Evolutionary conservation across 495 filamentous ascomycete species (phyloP).

Genomic region (Aeminium ludgeri): DNA sequence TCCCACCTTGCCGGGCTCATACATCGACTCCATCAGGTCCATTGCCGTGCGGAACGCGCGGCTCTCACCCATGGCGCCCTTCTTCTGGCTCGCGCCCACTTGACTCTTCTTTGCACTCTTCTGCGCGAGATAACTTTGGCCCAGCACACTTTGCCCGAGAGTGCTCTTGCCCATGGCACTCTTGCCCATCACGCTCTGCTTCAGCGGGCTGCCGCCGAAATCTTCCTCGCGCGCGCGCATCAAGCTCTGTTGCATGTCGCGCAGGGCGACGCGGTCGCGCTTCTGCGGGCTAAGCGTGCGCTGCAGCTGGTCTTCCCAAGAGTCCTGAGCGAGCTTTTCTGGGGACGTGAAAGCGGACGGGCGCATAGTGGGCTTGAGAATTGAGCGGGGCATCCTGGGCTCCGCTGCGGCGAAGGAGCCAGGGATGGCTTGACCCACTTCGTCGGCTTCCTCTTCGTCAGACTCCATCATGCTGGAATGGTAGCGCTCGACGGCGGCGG

Average conservation of each 20-base stretch:
- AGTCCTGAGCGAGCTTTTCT: constrained; percentile 31
- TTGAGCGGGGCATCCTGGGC: constrained; percentile 38
- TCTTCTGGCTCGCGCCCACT: too few species aligned
- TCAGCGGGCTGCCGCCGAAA: constrained; percentile 6
- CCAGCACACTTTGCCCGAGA: constrained; percentile 7
- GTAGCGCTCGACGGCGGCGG: constrained; percentile 8
- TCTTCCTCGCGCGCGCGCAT: constrained; percentile 28
- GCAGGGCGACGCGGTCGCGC: constrained; percentile 54
- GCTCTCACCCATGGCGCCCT: constrained; percentile 11
- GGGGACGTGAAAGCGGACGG: constrained; percentile 17
- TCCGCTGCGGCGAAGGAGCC: constrained; percentile 50
- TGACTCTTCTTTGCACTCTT: constrained; percentile 26
- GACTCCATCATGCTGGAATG: constrained; percentile 73
- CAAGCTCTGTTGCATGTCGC: constrained; percentile 40
- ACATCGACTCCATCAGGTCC: constrained; percentile 83
- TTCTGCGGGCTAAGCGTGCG: constrained; percentile 83
- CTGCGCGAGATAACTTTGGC: constrained; percentile 15
- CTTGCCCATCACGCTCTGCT: constrained; percentile 5
- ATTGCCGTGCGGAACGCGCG: constrained; percentile 60
- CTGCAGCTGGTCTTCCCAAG: constrained; percentile 80
- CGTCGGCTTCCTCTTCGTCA: constrained; percentile 38
- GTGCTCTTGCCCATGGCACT: constrained; percentile 1
- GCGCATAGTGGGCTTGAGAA: constrained; percentile 27
- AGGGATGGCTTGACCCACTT: constrained; percentile 60
- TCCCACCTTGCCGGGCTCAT: constrained; percentile 41